A percentile compares a stretch with the other conserved stretches of the same genome.
Conservation (phyloP, 352 stramenopile genomes). For the Phytophthora lateralis region DNA sequence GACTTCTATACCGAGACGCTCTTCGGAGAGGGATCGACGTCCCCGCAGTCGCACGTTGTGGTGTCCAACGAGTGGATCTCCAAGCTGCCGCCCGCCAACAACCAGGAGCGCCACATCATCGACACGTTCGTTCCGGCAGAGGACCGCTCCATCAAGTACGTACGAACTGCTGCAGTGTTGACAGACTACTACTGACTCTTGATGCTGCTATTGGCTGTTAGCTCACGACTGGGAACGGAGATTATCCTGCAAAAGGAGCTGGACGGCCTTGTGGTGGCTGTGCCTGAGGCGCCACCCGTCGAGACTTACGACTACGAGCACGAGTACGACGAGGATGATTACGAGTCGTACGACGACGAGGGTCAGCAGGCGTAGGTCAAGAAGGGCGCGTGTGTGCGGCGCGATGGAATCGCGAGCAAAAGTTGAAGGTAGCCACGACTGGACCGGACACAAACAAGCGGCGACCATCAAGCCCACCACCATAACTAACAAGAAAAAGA, state of each 20-base stretch:
- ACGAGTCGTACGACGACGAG: constrained; percentile 75
- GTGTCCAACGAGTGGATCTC: constrained; percentile 89
- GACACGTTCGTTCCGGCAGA: constrained; percentile 77
- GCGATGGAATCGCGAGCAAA: constrained; percentile 1
- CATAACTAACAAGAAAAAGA: constrained; percentile 35
- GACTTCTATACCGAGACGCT: constrained; percentile 90
- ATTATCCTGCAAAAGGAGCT: constrained; percentile 88
- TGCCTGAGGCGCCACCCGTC: constrained; percentile 83
- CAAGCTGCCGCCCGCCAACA: constrained; percentile 73
- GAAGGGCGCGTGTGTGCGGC: not conserved
- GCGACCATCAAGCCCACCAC: constrained; percentile 8
- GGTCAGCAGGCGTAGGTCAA: constrained; percentile 48
- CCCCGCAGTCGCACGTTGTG: constrained; percentile 87
- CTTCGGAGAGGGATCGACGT: constrained; percentile 85
- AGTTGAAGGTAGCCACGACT: not conserved
- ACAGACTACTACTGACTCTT: not conserved
- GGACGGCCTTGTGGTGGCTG: constrained; percentile 87
- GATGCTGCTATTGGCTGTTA: constrained; percentile 18
- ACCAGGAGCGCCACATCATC: constrained; percentile 81
- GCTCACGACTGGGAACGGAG: constrained; percentile 86
- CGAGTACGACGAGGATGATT: constrained; percentile 86
- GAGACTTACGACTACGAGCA: constrained; percentile 88
- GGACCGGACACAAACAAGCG: constrained; percentile 2
- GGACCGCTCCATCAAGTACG: constrained; percentile 82
- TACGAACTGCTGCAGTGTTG: constrained; percentile 5